Percentiles rank a stretch among this genome's conserved stretches.
Evolutionary conservation across 352 stramenopile genomes (phyloP).

Genomic region (Globisporangium uncinulatum): DNA sequence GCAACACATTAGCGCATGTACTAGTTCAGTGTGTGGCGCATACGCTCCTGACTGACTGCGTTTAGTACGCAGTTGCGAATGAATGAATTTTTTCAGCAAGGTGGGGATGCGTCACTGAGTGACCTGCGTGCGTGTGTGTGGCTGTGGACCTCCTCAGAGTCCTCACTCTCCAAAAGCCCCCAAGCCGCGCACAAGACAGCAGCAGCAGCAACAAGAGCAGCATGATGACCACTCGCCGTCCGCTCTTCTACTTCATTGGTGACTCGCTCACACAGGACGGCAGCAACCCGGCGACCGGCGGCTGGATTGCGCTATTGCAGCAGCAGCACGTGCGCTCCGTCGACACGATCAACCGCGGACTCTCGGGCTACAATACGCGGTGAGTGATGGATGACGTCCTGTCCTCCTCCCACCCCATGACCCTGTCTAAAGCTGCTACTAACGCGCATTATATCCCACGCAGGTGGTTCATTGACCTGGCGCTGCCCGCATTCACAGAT

Average conservation of each 20-base stretch:
- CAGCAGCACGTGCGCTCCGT: constrained; percentile 44
- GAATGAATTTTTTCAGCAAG: no score
- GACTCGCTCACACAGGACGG: constrained; percentile 66
- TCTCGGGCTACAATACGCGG: constrained; percentile 51
- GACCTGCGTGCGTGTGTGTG: no score
- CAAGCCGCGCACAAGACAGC: constrained; percentile 2
- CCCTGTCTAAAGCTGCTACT: no score
- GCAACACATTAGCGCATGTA: no score
- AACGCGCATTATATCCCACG: neutral
- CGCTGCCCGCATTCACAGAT: constrained; percentile 25
- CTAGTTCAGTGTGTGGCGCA: no score
- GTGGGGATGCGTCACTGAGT: no score
- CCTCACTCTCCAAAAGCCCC: neutral
- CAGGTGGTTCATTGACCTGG: constrained; percentile 43
- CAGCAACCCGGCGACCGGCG: constrained; percentile 24
- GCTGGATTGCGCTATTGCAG: constrained; percentile 44
- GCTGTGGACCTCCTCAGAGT: no score
- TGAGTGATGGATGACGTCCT: neutral
- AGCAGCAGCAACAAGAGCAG: neutral
- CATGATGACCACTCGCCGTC: constrained; percentile 10
- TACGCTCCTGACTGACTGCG: no score
- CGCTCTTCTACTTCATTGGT: constrained; percentile 37
- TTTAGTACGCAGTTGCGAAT: no score
- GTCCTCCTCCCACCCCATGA: neutral
- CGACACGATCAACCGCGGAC: constrained; percentile 52